Evolutionary conservation across 2,329 filamentous ascomycete species (phyloP).

Genomic region (Aspergillus sp.): DNA sequence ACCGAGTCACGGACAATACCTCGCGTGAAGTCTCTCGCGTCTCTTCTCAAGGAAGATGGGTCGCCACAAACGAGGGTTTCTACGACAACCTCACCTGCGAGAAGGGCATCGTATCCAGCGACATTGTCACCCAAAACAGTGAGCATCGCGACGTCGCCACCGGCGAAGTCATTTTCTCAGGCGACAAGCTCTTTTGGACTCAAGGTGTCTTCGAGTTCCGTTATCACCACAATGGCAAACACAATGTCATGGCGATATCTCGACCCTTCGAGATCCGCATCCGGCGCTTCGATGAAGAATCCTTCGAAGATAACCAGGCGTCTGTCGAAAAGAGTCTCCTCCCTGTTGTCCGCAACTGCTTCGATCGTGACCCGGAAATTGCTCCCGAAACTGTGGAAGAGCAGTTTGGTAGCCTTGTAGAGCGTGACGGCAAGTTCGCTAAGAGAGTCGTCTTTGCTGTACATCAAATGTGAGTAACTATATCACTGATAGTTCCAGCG

Average conservation of each 20-base stretch:
- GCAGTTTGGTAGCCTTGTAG: conserved; percentile 79
- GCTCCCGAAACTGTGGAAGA: conserved; percentile 79
- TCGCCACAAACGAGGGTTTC: conserved; percentile 72
- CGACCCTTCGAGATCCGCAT: conserved; percentile 91
- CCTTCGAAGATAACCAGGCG: conserved; percentile 59
- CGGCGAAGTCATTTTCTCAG: conserved; percentile 83
- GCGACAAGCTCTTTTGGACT: conserved; percentile 97
- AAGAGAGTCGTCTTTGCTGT: conserved; percentile 91
- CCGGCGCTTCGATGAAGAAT: conserved; percentile 75
- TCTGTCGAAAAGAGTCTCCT: conserved; percentile 77
- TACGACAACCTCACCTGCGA: conserved; percentile 78
- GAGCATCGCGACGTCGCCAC: conserved; percentile 62
- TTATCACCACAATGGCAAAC: conserved; percentile 90
- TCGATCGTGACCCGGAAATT: conserved; percentile 88
- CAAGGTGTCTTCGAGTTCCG: conserved; percentile 95
- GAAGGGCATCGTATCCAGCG: conserved; percentile 70
- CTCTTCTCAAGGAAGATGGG: conserved; percentile 84
- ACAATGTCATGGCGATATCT: conserved; percentile 92
- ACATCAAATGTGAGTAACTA: conserved; percentile 70
- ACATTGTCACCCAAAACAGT: conserved; percentile 55
- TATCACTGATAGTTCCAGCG: no score
- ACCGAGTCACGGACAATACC: conserved; percentile 91
- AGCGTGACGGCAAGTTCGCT: conserved; percentile 85
- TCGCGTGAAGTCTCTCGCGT: conserved; percentile 82
- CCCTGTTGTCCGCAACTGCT: conserved; percentile 84